Evolutionary conservation across 106 monocot genomes (phyloP), one percentile per base, ranked within the genome.

Genomic region (Phalaenopsis equestris): DNA sequence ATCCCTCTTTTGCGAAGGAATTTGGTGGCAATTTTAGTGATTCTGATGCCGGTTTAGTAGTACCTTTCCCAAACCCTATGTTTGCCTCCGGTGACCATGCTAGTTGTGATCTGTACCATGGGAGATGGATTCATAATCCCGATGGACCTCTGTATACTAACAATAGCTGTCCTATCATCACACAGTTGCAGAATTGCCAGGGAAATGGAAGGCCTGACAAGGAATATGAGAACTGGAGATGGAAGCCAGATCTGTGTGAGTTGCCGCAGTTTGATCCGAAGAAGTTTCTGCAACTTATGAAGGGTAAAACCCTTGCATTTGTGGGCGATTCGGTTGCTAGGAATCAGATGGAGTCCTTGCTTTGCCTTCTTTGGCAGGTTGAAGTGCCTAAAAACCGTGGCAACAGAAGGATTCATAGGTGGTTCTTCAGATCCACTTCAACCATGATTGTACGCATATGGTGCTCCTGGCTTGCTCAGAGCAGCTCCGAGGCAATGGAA

Each of bases 121-220:
- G 95, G 11, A 88, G 82, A 77, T 96, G 95, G 95, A 72, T 91
- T 16, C 75, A 78, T 46, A 89, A 96, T 83, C 52, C 86, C 49
- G 41, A 46, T 73, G 91, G 91, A 55, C 93, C 91, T 4, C 42
- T 93, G 24, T 96, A 96, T 73, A 91, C 87, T 70, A 95, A 90
- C 91, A 87, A 85, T 55, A 79, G 91, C n/a, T 96, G 95, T 56
- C 86, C 89, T 23, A 64, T 91, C 15, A 93, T 96, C 67, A 89
- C 93, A 5, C 91, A 93, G 56, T 86, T 81, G 86, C 95, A 96
- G 79, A 96, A 96, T 75, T 96, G 95, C 45, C 95, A 87, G 76
- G 91, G 91, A n/a, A 96, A 96, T 77, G 95, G 95, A 8, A 87
- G 95, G 81, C 93, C 93, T 14, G 93, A 96, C 56, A 91, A 76